Percentiles rank a stretch among this genome's conserved stretches.
Conservation (phyloP, 1,139 yeast genomes). For the Petasospora rhodanensis region DNA sequence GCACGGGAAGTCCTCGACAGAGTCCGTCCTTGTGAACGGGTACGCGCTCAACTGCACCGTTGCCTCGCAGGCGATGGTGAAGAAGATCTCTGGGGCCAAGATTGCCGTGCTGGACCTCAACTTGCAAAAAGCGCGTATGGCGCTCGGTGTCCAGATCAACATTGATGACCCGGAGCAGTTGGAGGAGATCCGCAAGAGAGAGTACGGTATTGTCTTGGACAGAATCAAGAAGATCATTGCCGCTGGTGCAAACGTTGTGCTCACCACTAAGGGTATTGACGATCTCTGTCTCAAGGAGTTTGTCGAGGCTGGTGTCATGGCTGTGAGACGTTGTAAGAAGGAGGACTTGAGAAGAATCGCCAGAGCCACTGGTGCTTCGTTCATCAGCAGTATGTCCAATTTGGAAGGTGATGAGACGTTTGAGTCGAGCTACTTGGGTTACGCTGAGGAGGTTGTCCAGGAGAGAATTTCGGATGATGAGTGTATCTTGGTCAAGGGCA, state of each 20-base stretch:
- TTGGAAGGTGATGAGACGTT: slow-evolving; percentile 97
- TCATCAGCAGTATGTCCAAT: slow-evolving; percentile 82
- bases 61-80: slow-evolving; percentile 96
- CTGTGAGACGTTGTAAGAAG: slow-evolving; percentile 95
- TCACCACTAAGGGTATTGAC: slow-evolving; percentile 97
- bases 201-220: slow-evolving; percentile 85
- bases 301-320: slow-evolving; percentile 95
- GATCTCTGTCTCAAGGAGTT: slow-evolving; percentile 93
- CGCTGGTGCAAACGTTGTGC: slow-evolving; percentile 94
- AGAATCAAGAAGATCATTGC: slow-evolving; percentile 81
- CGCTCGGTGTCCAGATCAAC: slow-evolving; percentile 96
- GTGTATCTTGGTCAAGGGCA: slow-evolving; percentile 90
- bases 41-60: slow-evolving; percentile 97
- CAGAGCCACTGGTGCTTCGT: slow-evolving; percentile 95
- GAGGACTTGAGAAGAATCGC: slow-evolving; percentile 97
- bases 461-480: slow-evolving; percentile 94
- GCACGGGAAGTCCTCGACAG: slow-evolving; percentile 89
- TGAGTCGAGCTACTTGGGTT: slow-evolving; percentile 80
- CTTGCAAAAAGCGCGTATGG: slow-evolving; percentile 95
- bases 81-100: slow-evolving; percentile 65
- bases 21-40: slow-evolving; percentile 84
- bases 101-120: slow-evolving; percentile 94
- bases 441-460: slow-evolving; percentile 90
- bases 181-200: slow-evolving; percentile 93
- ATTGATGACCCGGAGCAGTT: slow-evolving; percentile 97